Base-by-base conservation (phyloP, 2,329 filamentous ascomycete species). In the Neonectria magnoliae region DNA sequence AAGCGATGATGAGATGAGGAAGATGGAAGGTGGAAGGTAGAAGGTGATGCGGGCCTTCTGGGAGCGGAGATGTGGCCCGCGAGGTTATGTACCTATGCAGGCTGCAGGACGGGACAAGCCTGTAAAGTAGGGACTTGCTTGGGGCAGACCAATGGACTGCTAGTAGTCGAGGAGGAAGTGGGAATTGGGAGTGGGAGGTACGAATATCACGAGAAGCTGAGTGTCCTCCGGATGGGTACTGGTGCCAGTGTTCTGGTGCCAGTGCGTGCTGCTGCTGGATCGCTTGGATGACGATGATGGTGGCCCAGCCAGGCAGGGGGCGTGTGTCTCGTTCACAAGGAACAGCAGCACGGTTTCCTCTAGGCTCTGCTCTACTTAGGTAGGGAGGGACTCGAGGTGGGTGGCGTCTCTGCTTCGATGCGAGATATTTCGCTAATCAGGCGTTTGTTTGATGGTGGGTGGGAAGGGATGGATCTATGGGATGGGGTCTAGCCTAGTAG, bases 221-320 rank as follows among this genome's bases (percentile, higher is more conserved):
- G 25, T 25, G 25, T 6, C 25, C 25, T 25, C 25, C 58, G 60
- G 68, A 68, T 72, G 64, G 70, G 65, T 67, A 71, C 62, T 62
- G 67, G 69, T 62, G 54, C 60, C 45, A 16, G 51, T 54, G 59
- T 51, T 20, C 29, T 33, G 18, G 54, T 20, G 50, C 7, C 29
- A 45, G 52, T 51, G 31, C 29, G 67, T 62, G 54, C 60, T 56
- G 58, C 22, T 50, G 53, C 25, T 44, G n/a, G 52, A 14, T 22
- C 58, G 59, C 25, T 60, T 69, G 65, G 70, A 73, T 73, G 71
- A 73, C 62, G 70, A 73, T 74, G 70, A 73, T 74, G 38, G n/a
- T 42, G n/a, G n/a, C 14, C 14, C 16, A 38, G 36, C 14, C 36
- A 38, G 36, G 36, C 36, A 38, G 36, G 36, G 36, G 14, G 33